Evolutionary conservation across 1,284 basidiomycete genomes (phyloP).

Genomic region (Ganoderma resinaceum): DNA sequence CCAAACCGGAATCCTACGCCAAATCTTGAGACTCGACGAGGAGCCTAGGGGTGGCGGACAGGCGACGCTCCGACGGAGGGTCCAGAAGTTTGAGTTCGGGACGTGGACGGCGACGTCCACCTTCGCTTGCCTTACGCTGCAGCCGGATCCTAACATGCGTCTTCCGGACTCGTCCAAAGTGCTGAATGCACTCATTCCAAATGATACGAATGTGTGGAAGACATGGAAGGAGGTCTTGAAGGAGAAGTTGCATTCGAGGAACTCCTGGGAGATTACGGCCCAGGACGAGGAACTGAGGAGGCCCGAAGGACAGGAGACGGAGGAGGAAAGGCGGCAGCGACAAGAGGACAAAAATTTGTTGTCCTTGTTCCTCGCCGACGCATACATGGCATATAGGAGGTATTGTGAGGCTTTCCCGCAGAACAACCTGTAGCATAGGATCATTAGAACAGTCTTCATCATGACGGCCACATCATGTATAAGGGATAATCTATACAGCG

Average conservation of each 20-base stretch:
- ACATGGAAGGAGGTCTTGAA: slow-evolving; percentile 25
- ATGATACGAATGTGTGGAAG: slow-evolving; percentile 30
- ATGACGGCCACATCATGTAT: background rate
- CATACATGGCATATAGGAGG: background rate
- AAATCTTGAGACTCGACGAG: slow-evolving; percentile 10
- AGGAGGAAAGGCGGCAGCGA: background rate
- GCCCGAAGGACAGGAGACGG: background rate
- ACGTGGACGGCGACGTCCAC: slow-evolving; percentile 26
- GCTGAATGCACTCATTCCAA: slow-evolving; percentile 25
- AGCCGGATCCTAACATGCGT: slow-evolving; percentile 5
- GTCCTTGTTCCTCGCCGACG: background rate
- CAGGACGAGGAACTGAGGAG: slow-evolving; percentile 12
- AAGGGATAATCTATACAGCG: background rate
- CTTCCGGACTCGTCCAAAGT: slow-evolving; percentile 18
- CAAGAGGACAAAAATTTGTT: background rate
- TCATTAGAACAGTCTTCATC: background rate
- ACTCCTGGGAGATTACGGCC: background rate
- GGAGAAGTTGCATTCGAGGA: slow-evolving; percentile 1
- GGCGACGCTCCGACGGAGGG: background rate
- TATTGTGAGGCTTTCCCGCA: background rate
- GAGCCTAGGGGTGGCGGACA: background rate
- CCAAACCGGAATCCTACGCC: slow-evolving; percentile 25
- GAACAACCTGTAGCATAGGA: background rate
- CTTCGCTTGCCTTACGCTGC: slow-evolving; percentile 22
- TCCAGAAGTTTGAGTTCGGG: slow-evolving; percentile 21